Base-by-base conservation (phyloP, 805 yeast genomes). In the Metschnikowia similis region DNA sequence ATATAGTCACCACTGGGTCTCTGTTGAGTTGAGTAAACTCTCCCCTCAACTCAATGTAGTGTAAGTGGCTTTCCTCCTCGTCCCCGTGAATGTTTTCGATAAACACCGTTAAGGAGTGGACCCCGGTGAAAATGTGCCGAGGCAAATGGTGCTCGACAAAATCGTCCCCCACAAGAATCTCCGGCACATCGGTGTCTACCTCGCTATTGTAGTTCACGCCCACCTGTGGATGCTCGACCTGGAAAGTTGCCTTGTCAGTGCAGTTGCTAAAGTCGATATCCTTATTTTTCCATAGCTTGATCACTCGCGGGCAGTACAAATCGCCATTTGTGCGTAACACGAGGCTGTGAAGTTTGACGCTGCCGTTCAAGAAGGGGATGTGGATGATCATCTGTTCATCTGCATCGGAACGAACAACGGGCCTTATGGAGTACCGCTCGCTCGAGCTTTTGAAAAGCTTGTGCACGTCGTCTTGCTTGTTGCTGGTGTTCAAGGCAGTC, bases 91-190 rank as follows among this genome's bases (percentile, higher is more conserved):
- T 84, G 54, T 80, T 75, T 52, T 84, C 82, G 34, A 91, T 66
- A 58, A 86, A 87, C 1, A 92, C 35, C 0, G 94, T 80, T 52
- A 92, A 60, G 7, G 82, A 80, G 10, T 80, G 79, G 13, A 86
- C 80, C 46, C 87, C 87, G 35, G 89, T 81, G 64, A 89, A 90
- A 31, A 71, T 66, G 48, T 84, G 83, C 28, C 96, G 74, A 17
- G 96, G 95, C 30, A 90, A 66, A 50, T 80, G 83, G 64, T 89
- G 96, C 64, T 92, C 97, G 0, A 86, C 88, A 60, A 89, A 85
- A 48, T 77, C 81, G 8, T 60, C 64, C 11, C 62, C 56, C 39
- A 62, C 66, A 17, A 69, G 48, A 13, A 41, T 43, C 13, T 64
- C 70, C 1, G 74, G 74, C n/a, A 70, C 43, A 8, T 60, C 69